Base-by-base conservation (phyloP, 352 stramenopile species). In the Peronospora belbahrii region DNA sequence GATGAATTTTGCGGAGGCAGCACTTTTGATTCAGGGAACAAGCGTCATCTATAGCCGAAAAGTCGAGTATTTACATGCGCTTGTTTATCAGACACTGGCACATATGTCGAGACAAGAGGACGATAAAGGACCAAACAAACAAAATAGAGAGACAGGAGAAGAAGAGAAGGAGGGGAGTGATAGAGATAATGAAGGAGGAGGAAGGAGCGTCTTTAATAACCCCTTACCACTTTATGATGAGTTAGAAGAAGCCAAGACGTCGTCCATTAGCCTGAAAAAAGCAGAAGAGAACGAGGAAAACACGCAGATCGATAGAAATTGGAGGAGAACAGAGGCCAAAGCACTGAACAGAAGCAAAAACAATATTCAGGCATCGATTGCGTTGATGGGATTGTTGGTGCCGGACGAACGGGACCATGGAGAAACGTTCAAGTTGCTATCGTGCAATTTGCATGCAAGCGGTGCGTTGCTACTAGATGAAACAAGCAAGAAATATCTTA, bases 1-100 rank as follows among this genome's bases (percentile, higher is more conserved):
- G 23, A 86, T 94, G 51, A 97, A 97, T 59, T 98, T 98, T 74
- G 85, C 90, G 2, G 75, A 96, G 41, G 93, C 93, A 0, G 93
- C 93, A 32, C 60, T 98, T 31, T 70, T 97, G 41, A 87, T 98
- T 42, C 89, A 98, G 42, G 93, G 93, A 41, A 95, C 89, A 36
- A 88, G 74, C 13, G 68, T 95, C 72, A 90, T 97, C 38, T 97
- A 98, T 74, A 94, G 84, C 48, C 83, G 89, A 53, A 98, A 98
- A 59, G 90, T 97, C 27, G 89, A 98, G 64, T 96, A 97, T 52
- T 64, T 97, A 2, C 90, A 98, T 62, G 74, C 80, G 25, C 68
- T 97, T 1, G 88, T 97, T 39, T 95, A 94, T 61, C 83, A 96
- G 47, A 88, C 86, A 28, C 62, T 97, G 14, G 69, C 91, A 34